Evolutionary conservation across 2,329 filamentous ascomycete genomes (phyloP), one percentile per base, ranked within the genome.

Genomic region (Aspergillus brasiliensis): DNA sequence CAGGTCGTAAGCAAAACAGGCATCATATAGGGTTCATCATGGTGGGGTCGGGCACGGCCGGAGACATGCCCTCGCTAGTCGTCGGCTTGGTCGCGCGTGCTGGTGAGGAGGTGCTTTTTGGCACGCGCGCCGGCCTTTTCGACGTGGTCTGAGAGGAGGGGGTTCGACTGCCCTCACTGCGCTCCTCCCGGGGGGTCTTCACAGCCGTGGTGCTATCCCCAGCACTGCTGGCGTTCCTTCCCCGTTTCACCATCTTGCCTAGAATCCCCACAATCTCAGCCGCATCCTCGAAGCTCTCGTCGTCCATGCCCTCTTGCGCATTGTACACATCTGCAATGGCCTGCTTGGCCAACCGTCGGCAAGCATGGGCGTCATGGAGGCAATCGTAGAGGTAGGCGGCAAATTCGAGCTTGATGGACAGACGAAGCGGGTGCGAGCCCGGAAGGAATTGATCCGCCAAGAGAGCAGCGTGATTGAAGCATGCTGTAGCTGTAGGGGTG

Each of bases 311-410:
- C 75, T 97, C 93, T 56, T 90, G 88, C 1, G 92, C 92, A 59
- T 92, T 90, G 72, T 97, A 97, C 1, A 97, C 94, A 68, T 97
- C 92, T 44, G 90, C 85, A 62, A 98, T 95, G 3, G 93, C 91
- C 38, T 88, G 84, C 69, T 91, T 89, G 10, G 95, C 94, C 13
- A 97, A 77, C 56, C 85, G 84, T 31, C 93, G 85, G 54, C 91
- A 92, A 37, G 82, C 86, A 21, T 93, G 88, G 49, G 85, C 82
- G 68, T 98, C 92, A 72, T 95, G 91, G 2, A 91, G 83, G 71
- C 94, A 98, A 72, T 98, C 95, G 80, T 94, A 97, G 1, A 97
- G 80, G 73, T 97, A 99, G 0, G 93, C 93, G 13, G 91, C 87
- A 73, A 96, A 96, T 75, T 99, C 95, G 1, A 96, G 89, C 69